Evolutionary conservation across 768 basidiomycete species (phyloP), one percentile per base, ranked within the genome.

Genomic region (Agaricus subrufescens): DNA sequence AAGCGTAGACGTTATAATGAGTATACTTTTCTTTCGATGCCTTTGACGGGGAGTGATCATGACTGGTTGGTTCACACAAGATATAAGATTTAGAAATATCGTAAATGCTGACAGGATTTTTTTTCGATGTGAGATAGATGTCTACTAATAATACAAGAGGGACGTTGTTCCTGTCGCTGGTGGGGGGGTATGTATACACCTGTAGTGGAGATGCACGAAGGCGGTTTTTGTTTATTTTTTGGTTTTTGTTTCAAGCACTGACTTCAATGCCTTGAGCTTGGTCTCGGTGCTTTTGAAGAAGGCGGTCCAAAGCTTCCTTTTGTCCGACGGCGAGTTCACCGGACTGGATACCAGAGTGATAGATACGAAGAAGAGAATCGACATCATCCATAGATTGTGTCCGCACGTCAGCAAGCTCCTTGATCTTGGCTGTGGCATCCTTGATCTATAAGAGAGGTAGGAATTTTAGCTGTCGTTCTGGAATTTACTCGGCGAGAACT

Each of bases 321-420:
- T 98, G 91, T n/a, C 97, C 94, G 43, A 98, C 88, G 45, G 84
- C 85, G 65, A 99, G 89, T 69, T 91, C 86, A 56, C 97, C 97
- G 38, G 87, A 87, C 67, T 89, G 86, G 70, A 98, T 94, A 34
- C 89, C 94, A 52, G 89, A 89, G 78, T 98, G 94, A 74, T 97
- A 98, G 40, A 98, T 82, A 68, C 97, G 91, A 45, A 99, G 82
- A 38, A 99, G 85, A 31, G 93, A 91, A 73, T 99, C 97, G 58
- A 99, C 97, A 67, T 98, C 96, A 66, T 98, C 95, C 94, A 99
- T 98, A 11, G 91, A 93, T 71, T 99, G 97, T 9, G 96, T 98
- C 60, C 93, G 87, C 53, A 98, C 92, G 66, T 99, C 97, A 9
- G 97, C 97, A 53, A 99, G 87, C 72, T 97, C 94, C 84, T 99